Evolutionary conservation across 306 rosid genomes (phyloP).

Genomic region (Clitoria ternatea): DNA sequence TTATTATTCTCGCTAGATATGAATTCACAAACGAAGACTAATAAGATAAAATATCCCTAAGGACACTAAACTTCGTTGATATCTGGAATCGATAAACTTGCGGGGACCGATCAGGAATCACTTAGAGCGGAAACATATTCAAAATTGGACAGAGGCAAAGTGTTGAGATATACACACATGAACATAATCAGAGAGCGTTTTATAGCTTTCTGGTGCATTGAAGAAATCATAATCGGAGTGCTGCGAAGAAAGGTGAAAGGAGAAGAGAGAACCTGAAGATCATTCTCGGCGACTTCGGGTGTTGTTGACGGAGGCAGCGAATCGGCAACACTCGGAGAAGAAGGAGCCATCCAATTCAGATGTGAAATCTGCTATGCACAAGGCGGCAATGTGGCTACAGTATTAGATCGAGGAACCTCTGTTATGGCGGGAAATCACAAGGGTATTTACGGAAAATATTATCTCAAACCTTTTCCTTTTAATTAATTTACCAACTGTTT

Average conservation of each 20-base stretch:
- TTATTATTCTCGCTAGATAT: not conserved
- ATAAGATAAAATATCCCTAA: not conserved
- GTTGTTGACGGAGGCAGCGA: conserved; percentile 4
- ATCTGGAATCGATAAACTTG: not conserved
- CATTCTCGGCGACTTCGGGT: conserved; percentile 16
- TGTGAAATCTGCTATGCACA: not conserved
- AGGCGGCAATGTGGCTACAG: not conserved
- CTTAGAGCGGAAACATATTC: not conserved
- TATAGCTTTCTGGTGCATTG: too few species aligned
- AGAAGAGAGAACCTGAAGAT: conserved; percentile 26
- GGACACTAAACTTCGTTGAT: not conserved
- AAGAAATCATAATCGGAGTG: not conserved
- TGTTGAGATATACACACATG: not conserved
- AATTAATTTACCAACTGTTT: too few species aligned
- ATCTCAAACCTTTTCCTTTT: not conserved
- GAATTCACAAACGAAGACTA: not conserved
- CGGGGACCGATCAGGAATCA: not conserved
- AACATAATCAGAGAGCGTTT: not conserved
- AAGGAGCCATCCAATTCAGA: conserved; percentile 28
- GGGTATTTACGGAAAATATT: conserved; percentile 1
- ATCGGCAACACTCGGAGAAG: conserved; percentile 9
- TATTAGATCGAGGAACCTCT: not conserved
- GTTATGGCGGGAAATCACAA: conserved; percentile 29
- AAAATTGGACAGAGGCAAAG: not conserved
- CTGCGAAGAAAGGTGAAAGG: not conserved